Evolutionary conservation across 176 grass and related monocot species (phyloP).

Genomic region (Zea mays): Zm-B73-REFERENCE-NAM-5.0 NC_050098.1:171497001-171497500

Average conservation of each 20-base stretch:
- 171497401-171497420: conserved; percentile 21
- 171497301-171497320: conserved; percentile 18
- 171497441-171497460: not conserved
- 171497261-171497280: conserved; percentile 32
- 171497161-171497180: conserved; percentile 22
- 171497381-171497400: too few species aligned
- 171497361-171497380: too few species aligned
- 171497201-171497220: not conserved
- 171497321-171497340: conserved; percentile 50
- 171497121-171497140: not conserved
- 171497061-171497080: not conserved
- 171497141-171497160: not conserved
- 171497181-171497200: not conserved
- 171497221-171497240: not conserved
- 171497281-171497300: not conserved
- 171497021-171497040: too few species aligned
- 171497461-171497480: not conserved
- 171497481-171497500: conserved; percentile 21
- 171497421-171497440: not conserved
- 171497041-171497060: not conserved
- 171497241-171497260: not conserved
- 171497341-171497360: conserved; percentile 45
- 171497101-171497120: not conserved
- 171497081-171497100: not conserved
- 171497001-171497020: too few species aligned